phyloP scores from a whole-genome alignment of 495 filamentous ascomycete species.

The Penicillium salamii region DNA sequence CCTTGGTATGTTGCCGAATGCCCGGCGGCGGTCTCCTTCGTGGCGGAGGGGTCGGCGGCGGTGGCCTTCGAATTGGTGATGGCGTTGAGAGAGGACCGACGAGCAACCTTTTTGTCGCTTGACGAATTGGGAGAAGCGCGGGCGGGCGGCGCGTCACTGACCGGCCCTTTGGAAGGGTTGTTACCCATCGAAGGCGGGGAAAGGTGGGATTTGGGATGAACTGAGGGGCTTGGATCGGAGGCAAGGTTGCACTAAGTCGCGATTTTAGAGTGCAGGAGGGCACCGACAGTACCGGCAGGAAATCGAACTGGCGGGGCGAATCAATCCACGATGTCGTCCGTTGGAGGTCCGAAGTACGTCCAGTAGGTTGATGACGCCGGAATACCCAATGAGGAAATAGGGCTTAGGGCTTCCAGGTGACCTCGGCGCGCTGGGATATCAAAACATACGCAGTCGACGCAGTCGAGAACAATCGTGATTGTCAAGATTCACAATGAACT shows the following conservation, averaged over 20 bases:
- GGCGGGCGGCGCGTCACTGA: conserved; percentile 32
- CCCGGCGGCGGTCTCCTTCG: conserved; percentile 41
- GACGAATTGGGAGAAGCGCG: conserved; percentile 23
- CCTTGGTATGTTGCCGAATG: conserved; percentile 35
- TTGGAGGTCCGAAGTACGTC: not conserved
- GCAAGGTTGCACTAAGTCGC: conserved; percentile 14
- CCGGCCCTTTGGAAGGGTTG: conserved; percentile 48
- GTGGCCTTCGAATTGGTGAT: conserved; percentile 37
- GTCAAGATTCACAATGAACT: conserved; percentile 8
- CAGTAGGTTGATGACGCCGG: too few relatives aligned
- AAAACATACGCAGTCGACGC: not conserved
- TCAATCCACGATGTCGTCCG: conserved; percentile 8
- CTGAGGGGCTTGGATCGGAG: conserved; percentile 3
- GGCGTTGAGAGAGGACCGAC: conserved; percentile 40
- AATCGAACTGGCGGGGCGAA: conserved; percentile 7
- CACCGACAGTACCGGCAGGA: conserved; percentile 10
- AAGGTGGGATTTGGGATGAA: conserved; percentile 11
- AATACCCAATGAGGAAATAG: too few relatives aligned
- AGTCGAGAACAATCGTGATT: too few relatives aligned
- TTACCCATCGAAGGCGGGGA: conserved; percentile 45
- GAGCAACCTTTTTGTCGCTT: conserved; percentile 37
- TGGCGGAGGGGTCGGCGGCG: conserved; percentile 41
- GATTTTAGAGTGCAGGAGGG: conserved; percentile 21
- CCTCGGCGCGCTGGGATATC: conserved; percentile 3
- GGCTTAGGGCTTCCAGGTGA: not conserved